Conservation (phyloP, 495 filamentous ascomycete genomes). For the Lasiosphaeriaceae sp. region DNA sequence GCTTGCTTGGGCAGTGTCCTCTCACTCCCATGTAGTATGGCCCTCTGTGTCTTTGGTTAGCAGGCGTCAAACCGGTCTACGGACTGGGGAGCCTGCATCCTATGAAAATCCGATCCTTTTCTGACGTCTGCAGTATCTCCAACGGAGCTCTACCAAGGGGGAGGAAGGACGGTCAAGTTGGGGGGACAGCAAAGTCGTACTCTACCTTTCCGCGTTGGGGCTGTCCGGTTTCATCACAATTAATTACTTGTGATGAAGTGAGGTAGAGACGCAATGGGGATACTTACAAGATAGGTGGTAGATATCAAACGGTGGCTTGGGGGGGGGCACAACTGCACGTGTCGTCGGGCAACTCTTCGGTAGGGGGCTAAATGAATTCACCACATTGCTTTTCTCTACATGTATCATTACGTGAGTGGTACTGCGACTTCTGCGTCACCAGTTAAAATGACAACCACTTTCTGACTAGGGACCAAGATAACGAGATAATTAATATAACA, state of each 20-base stretch:
- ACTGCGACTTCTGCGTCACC: no score
- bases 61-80: neutral
- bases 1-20: neutral
- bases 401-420: no score
- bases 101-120: constrained; percentile 3
- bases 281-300: neutral
- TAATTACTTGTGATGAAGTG: constrained; percentile 1
- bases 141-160: constrained; percentile 3
- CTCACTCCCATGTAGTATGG: neutral
- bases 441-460: no score
- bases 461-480: no score
- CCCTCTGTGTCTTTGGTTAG: neutral
- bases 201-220: constrained; percentile 7
- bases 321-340: no score
- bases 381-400: no score
- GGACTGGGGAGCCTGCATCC: neutral
- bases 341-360: no score
- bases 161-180: constrained; percentile 1
- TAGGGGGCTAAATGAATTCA: no score
- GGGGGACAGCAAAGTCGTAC: constrained; percentile 8
- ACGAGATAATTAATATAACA: no score
- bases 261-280: constrained; percentile 6
- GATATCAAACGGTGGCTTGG: no score
- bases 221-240: constrained; percentile 4
- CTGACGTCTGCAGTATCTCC: constrained; percentile 3